These are phyloP conservation scores for Saccharomycopsis vini DNA, from an alignment of 805 yeast genomes.

Conservation along the genomic window DNA sequence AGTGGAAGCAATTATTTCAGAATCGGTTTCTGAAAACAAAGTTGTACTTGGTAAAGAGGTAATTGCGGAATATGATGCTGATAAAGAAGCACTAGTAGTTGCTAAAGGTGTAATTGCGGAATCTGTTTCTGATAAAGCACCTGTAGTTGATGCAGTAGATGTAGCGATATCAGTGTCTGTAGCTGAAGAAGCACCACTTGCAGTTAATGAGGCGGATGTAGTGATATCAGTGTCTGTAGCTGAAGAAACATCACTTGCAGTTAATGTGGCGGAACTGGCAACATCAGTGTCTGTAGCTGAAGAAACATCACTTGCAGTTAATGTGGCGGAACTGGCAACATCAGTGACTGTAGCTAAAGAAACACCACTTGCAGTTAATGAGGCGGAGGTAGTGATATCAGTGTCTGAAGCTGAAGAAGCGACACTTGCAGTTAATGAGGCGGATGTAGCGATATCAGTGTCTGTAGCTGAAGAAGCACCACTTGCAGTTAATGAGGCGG, in stretches of 20 bases:
- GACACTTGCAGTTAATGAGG: not conserved
- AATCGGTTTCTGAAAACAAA: too few species aligned
- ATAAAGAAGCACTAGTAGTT: too few species aligned
- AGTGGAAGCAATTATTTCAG: too few species aligned
- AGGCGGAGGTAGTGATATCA: too few species aligned
- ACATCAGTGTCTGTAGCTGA: not conserved
- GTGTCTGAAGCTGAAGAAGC: not conserved
- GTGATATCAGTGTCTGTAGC: too few species aligned
- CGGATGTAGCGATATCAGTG: not conserved
- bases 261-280: not conserved
- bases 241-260: not conserved
- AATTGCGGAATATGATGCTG: too few species aligned
- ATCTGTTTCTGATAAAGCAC: not conserved
- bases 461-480: not conserved
- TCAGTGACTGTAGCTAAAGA: not conserved
- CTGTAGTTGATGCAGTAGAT: not conserved
- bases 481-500: conserved; percentile 4
- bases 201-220: too few species aligned
- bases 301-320: not conserved
- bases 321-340: not conserved
- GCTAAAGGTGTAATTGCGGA: too few species aligned
- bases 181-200: not conserved
- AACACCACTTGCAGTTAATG: not conserved
- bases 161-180: not conserved
- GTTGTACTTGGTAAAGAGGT: too few species aligned